Base-by-base conservation (phyloP, 2,329 filamentous ascomycete species). In the Akanthomyces uredinophilus region DNA sequence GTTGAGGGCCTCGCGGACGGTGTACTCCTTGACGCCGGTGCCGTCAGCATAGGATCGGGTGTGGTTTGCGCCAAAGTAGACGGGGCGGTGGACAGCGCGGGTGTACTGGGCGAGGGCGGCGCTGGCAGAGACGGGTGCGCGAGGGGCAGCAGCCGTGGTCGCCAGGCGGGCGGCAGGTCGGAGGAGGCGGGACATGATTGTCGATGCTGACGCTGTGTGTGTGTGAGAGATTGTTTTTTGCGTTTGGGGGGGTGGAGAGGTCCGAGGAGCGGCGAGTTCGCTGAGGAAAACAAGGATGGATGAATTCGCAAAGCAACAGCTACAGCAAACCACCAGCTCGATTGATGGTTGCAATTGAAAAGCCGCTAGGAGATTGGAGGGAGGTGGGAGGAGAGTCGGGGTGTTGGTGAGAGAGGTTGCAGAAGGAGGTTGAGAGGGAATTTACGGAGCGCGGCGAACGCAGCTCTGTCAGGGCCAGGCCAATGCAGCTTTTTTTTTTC, bases 1-100 rank as follows among this genome's bases (percentile, higher is more conserved):
- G 77, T 99, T 99, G 74, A 99, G 83, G 64, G 95, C 95, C 75
- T 99, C 95, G 81, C 95, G 87, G 72, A 99, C 95, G 50, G 95
- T 96, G 81, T 96, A 92, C 75, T 97, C 91, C 84, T 97, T 97
- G 71, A 82, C 80, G 67, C 88, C 89, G 67, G 77, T 74, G 65
- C 77, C 76, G 61, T 84, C 81, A 69, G 84, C 83, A 70, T 84
- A 86, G 60, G 81, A 78, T 71, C 78, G 68, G 57, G 68, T 66
- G 64, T 72, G 64, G 64, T 75, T 67, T 59, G 75, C 72, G 64
- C 73, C 74, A 64, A 75, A 75, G 68, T 73, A 70, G 72, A 73
- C 70, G 64, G 74, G 73, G 60, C 71, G 70, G 55, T 75, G 69
- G 67, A 75, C 67, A 65, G 75, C 69, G 66, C 77, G 71, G 56